Evolutionary conservation across 805 yeast species (phyloP).

Genomic region (Metschnikowia vanudenii): DNA sequence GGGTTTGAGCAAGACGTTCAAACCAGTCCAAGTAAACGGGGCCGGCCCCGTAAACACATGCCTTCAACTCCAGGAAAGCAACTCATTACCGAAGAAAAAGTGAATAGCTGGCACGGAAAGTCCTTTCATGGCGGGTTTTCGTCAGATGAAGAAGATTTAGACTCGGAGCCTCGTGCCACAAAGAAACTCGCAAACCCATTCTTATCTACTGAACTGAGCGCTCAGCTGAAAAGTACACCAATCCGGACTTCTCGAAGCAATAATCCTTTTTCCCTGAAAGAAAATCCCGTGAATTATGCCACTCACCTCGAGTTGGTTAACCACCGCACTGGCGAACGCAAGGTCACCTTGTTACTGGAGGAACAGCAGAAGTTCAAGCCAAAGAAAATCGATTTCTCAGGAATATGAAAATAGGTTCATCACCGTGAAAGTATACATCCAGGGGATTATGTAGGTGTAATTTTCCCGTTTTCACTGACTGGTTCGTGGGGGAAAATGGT

Average conservation of each 20-base stretch:
- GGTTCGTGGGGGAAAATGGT: neutral
- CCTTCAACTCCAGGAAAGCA: conserved; percentile 36
- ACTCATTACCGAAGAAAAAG: conserved; percentile 31
- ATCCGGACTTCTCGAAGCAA: neutral
- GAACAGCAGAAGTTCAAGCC: conserved; percentile 39
- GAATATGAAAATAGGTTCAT: neutral
- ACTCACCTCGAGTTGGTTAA: conserved; percentile 41
- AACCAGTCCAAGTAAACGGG: conserved; percentile 12
- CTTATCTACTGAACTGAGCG: neutral
- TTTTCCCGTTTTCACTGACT: neutral
- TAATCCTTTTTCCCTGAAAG: conserved; percentile 2
- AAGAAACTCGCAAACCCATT: conserved; percentile 7
- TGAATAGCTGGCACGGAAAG: conserved; percentile 39
- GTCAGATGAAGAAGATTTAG: conserved; percentile 27
- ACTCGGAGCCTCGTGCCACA: conserved; percentile 1
- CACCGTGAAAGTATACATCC: too few relatives aligned
- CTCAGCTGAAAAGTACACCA: too few relatives aligned
- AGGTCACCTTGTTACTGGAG: conserved; percentile 27
- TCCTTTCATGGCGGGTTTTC: conserved; percentile 29
- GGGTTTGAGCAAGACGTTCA: conserved; percentile 27
- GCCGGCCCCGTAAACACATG: conserved; percentile 9
- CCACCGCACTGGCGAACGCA: conserved; percentile 41
- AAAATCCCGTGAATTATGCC: conserved; percentile 27
- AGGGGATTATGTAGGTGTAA: too few relatives aligned
- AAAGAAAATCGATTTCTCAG: conserved; percentile 31